Base-by-base conservation (phyloP, 345 rosid genomes). In the Geranium brycei region DNA sequence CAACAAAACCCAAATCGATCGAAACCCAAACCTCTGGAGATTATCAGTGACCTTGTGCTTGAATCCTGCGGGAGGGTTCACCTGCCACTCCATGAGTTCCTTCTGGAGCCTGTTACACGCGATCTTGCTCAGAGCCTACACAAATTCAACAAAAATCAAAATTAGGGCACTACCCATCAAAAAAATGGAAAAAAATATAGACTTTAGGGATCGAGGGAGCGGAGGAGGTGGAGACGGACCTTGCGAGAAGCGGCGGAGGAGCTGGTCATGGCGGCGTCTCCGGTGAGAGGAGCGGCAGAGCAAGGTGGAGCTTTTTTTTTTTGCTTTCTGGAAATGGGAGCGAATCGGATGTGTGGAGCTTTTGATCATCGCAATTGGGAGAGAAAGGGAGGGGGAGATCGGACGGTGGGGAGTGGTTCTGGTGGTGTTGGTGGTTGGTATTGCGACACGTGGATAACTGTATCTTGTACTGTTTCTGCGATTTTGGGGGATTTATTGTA, bases 51-150 rank as follows among this genome's bases (percentile, higher is more conserved):
- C 88, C 66, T 83, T 91, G 72, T 85, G 95, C 69, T 86, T 90
- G 75, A 93, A 93, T 1, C 96, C 99, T 1, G 82, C 57, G 7
- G 97, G 97, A 71, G 99, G 96, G 76, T 80, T 88, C 79, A 77
- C 82, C 81, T 90, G 97, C 99, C 99, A 90, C 77, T 93, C 97
- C 5, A 80, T 76, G 55, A 93, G 87, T 86, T 93, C 99, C 63
- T 93, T 90, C 77, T 93, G 99, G 60, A 93, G 89, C 62, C 99
- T 85, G 63, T 93, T 90, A 77, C 85, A 75, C 8, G 99, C 97
- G 72, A 93, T 93, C 85, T 90, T 90, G 65, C 99, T 88, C 65
- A 93, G 78, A 56, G 74, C 80, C 97, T 85, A 68, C 63, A 55
- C 60, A 31, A 63, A 28, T 64, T 31, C 66, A 62, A 63, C 32